These are phyloP conservation scores for Chrysanthemum seticuspe DNA, from an alignment of 129 eudicot species.

Conservation along the genomic window DNA sequence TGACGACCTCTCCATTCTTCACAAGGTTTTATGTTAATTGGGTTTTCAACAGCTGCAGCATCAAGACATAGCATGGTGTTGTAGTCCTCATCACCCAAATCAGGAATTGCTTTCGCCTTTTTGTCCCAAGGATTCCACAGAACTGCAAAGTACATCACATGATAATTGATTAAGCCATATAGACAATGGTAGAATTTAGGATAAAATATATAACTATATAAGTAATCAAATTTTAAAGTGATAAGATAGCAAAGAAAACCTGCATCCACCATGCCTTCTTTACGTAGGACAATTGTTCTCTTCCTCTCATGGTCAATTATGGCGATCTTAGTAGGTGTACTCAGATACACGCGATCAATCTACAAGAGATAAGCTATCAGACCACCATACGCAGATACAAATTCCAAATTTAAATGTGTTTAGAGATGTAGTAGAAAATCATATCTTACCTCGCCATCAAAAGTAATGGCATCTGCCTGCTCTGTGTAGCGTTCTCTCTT, in stretches of 20 bases:
- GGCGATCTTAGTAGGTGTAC: constrained; percentile 94
- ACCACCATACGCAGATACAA: neutral
- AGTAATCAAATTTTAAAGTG: neutral
- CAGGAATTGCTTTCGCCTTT: constrained; percentile 78
- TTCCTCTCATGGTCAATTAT: constrained; percentile 93
- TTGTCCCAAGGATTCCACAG: constrained; percentile 99
- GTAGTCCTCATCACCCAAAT: constrained; percentile 84
- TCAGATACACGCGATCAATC: constrained; percentile 87
- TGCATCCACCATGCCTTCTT: constrained; percentile 96
- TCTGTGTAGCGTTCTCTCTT: constrained; percentile 75
- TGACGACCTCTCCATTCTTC: constrained; percentile 98
- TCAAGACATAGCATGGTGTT: constrained; percentile 84
- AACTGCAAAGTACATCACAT: constrained; percentile 39
- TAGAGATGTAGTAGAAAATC: constrained; percentile 6
- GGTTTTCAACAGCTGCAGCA: constrained; percentile 86
- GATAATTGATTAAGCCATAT: too few species aligned
- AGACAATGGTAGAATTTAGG: neutral
- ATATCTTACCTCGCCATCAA: constrained; percentile 82
- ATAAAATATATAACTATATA: constrained; percentile 1
- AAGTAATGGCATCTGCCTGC: constrained; percentile 97
- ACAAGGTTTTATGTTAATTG: constrained; percentile 64
- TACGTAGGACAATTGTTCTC: constrained; percentile 80
- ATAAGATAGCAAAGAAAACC: constrained; percentile 42
- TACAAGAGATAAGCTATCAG: constrained; percentile 23
- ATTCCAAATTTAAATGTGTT: neutral